Evolutionary conservation across 2,329 filamentous ascomycete species (phyloP), one percentile per base, ranked within the genome.

Genomic region (Pseudopithomyces chartarum): DNA sequence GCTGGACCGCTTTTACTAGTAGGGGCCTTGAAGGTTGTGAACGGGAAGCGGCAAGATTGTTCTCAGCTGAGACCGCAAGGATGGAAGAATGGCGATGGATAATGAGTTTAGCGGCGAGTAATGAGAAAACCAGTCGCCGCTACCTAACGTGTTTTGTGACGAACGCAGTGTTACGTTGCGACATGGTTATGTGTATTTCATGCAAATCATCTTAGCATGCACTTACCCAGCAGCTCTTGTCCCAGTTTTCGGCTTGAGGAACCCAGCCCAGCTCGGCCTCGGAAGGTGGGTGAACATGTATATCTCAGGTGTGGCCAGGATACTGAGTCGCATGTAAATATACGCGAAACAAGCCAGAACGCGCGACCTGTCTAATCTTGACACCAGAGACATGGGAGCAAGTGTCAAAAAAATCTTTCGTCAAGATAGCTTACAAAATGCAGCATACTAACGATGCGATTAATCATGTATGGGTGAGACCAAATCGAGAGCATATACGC

Each of bases 51-150:
- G 67, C 42, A 60, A 63, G 56, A 63, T 66, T 66, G 66, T 58
- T 57, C n/a, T 22, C 47, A 40, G 38, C 48, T 51, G 66, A 67
- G 59, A 71, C 67, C 65, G 63, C 67, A 67, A 66, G 63, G 22
- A 57, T 61, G 56, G 54, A 36, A 65, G 60, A 65, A 55, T 66
- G 59, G 59, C 58, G 58, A 61, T 48, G 65, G 61, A 60, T 60
- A 54, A 50, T 26, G 57, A 17, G 38, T 15, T 60, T 65, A 66
- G 67, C 58, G 62, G 68, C 65, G 63, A 34, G 58, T 64, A 70
- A 70, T 71, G 67, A 66, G 63, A 67, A 48, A 70, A 46, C 49
- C 58, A 60, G 64, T 61, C 67, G 69, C 67, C 65, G 63, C 68
- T 70, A 71, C 26, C 4, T 4, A 5, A 29, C 8, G 26, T 29